Percentiles rank a stretch among this genome's conserved stretches.
These are phyloP conservation scores for Pyronema domesticum DNA, from an alignment of 495 filamentous ascomycete species.

Conservation along the genomic window DNA sequence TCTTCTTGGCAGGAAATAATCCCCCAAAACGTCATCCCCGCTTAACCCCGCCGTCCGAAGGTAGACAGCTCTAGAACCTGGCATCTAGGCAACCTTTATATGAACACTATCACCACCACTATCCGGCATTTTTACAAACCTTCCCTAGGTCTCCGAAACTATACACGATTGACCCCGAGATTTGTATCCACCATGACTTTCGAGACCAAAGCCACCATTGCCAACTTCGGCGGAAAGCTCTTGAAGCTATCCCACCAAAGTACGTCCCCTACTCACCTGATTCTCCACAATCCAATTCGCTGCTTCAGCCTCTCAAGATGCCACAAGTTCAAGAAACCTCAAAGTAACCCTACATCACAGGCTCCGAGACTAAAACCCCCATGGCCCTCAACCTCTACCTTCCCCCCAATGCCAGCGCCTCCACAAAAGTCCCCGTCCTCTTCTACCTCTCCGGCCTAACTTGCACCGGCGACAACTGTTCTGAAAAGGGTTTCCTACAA, in stretches of 20 bases:
- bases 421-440: constrained; percentile 58
- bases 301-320: background rate
- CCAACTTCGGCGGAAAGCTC: constrained; percentile 86
- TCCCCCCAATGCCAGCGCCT: constrained; percentile 31
- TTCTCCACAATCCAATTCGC: background rate
- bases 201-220: constrained; percentile 73
- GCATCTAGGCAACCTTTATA: too few relatives aligned
- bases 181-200: constrained; percentile 43
- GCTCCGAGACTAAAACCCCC: constrained; percentile 43
- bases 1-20: background rate
- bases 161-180: too few relatives aligned
- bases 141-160: too few relatives aligned
- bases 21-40: background rate
- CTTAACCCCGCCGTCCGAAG: background rate
- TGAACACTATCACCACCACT: too few relatives aligned
- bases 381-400: constrained; percentile 58
- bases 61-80: too few relatives aligned
- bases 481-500: constrained; percentile 95
- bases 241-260: constrained; percentile 81
- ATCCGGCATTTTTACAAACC: too few relatives aligned
- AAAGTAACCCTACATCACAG: constrained; percentile 2
- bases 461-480: constrained; percentile 87
- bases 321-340: background rate
- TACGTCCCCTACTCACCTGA: background rate
- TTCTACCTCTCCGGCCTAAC: constrained; percentile 90